phyloP scores from a whole-genome alignment of 2,329 filamentous ascomycete species.

The Ophiocordyceps camponoti-saundersi region DNA sequence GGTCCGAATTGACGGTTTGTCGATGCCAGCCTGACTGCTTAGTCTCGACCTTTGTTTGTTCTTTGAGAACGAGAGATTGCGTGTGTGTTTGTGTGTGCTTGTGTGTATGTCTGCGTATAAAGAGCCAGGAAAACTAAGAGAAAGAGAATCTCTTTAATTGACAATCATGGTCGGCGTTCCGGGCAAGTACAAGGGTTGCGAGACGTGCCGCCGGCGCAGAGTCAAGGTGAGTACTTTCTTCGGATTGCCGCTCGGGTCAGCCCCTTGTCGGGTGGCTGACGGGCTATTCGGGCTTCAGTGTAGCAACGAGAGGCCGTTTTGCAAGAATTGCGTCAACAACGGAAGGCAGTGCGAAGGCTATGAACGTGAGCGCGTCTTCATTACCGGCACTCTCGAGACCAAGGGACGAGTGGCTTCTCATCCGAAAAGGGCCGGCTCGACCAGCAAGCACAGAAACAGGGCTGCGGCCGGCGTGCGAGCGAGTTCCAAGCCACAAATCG shows the following conservation, averaged over 20 bases:
- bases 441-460: slow-evolving; percentile 14
- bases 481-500: slow-evolving; percentile 11
- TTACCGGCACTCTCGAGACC: slow-evolving; percentile 38
- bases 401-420: slow-evolving; percentile 40
- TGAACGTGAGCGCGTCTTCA: slow-evolving; percentile 44
- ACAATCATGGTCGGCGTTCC: slow-evolving; percentile 40
- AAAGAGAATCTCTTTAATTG: background rate
- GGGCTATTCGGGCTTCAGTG: no score
- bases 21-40: background rate
- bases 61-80: no score
- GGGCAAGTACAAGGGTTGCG: slow-evolving; percentile 47
- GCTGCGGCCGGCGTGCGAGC: background rate
- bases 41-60: background rate
- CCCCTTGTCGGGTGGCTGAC: background rate
- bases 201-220: slow-evolving; percentile 40
- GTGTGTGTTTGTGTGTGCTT: no score
- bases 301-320: slow-evolving; percentile 42
- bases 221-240: slow-evolving; percentile 30
- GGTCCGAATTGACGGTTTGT: background rate
- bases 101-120: no score
- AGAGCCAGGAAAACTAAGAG: no score
- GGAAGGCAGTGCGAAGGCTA: slow-evolving; percentile 45
- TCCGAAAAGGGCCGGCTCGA: slow-evolving; percentile 23
- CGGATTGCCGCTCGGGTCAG: background rate
- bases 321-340: slow-evolving; percentile 40